Conservation (phyloP, 108 stramenopile genomes). For the Stephanodiscus triporus region DNA sequence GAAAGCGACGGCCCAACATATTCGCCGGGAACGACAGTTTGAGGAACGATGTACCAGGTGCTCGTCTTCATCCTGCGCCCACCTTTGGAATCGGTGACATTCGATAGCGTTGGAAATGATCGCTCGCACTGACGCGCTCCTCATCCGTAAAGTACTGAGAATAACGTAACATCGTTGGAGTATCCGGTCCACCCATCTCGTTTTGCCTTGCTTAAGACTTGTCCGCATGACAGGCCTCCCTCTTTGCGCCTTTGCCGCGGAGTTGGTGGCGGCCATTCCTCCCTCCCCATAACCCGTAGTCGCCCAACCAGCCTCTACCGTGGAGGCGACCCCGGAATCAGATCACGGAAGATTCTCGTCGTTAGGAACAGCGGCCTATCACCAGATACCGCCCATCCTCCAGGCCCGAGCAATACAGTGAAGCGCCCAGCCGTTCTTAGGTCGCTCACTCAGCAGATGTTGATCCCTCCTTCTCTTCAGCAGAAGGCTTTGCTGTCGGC, state of each 20-base stretch:
- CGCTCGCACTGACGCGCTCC: too few relatives aligned
- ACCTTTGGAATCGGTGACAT: too few relatives aligned
- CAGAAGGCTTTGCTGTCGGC: neutral
- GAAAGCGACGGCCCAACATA: too few relatives aligned
- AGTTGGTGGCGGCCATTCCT: neutral
- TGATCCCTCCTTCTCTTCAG: neutral
- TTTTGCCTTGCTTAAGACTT: too few relatives aligned
- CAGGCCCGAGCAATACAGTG: slow-evolving; percentile 4
- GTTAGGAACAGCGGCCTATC: slow-evolving; percentile 24
- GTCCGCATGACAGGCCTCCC: slow-evolving; percentile 61
- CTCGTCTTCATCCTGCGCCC: too few relatives aligned
- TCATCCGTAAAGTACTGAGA: too few relatives aligned
- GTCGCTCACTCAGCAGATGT: neutral
- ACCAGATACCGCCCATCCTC: slow-evolving; percentile 6
- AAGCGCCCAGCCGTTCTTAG: neutral
- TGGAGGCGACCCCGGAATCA: neutral
- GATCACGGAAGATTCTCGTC: slow-evolving; percentile 10
- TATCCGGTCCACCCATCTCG: too few relatives aligned
- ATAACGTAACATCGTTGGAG: too few relatives aligned
- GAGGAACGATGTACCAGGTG: too few relatives aligned
- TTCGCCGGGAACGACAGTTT: too few relatives aligned
- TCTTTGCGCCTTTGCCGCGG: slow-evolving; percentile 10
- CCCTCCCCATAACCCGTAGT: neutral
- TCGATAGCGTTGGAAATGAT: too few relatives aligned
- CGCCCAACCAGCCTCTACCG: neutral